A percentile compares a stretch with the other conserved stretches of the same genome.
phyloP scores from a whole-genome alignment of 73 alveolate genomes.

The Paramecium biaurelia region DNA sequence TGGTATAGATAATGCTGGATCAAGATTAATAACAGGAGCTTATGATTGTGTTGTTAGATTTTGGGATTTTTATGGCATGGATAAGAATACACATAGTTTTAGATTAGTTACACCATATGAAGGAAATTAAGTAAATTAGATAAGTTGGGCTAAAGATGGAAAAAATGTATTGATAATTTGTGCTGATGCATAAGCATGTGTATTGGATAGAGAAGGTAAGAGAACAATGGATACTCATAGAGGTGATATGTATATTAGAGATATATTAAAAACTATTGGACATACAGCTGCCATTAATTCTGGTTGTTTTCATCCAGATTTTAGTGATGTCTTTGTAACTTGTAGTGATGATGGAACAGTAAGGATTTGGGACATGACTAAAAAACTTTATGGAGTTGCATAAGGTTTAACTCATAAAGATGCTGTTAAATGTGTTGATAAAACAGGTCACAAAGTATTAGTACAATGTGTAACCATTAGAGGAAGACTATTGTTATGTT shows the following conservation, averaged over 20 bases:
- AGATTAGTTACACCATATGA: constrained; percentile 74
- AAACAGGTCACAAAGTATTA: constrained; percentile 35
- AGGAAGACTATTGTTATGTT: constrained; percentile 72
- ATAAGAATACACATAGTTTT: constrained; percentile 55
- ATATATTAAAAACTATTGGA: constrained; percentile 91
- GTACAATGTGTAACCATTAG: constrained; percentile 61
- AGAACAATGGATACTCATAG: constrained; percentile 82
- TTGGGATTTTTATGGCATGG: constrained; percentile 82
- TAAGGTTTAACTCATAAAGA: constrained; percentile 82
- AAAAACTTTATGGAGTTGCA: constrained; percentile 88
- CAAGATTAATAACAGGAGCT: constrained; percentile 70
- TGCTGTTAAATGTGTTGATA: constrained; percentile 72
- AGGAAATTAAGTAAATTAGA: constrained; percentile 82
- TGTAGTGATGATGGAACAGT: constrained; percentile 89
- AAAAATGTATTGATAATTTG: constrained; percentile 81
- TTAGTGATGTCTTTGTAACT: constrained; percentile 79
- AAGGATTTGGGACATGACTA: constrained; percentile 88
- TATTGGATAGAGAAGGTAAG: constrained; percentile 89
- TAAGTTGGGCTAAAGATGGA: constrained; percentile 87
- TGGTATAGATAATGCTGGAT: constrained; percentile 68
- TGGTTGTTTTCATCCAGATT: constrained; percentile 92
- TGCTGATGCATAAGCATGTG: constrained; percentile 82
- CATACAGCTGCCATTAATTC: constrained; percentile 89
- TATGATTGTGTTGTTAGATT: constrained; percentile 68
- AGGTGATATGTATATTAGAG: constrained; percentile 95